Evolutionary conservation across 2,329 filamentous ascomycete genomes (phyloP), one percentile per base, ranked within the genome.

Genomic region (Neofusicoccum umdonicola): DNA sequence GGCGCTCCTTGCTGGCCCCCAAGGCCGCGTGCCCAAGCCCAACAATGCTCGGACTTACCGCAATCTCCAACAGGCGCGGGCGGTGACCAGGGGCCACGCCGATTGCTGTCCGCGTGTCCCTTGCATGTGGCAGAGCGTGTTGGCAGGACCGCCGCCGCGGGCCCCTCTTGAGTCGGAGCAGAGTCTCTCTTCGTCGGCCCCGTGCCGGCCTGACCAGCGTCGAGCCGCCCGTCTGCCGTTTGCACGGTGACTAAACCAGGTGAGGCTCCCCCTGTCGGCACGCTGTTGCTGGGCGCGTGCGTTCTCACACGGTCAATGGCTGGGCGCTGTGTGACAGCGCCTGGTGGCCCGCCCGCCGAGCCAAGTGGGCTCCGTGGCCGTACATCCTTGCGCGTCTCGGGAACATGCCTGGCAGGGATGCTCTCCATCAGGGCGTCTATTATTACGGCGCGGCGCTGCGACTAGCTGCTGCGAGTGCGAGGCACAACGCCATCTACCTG

Each of bases 401-500:
- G 50, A 17, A 34, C 48, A 51, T 52, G 50, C 34, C 50, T 37
- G 50, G 50, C 50, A 52, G 50, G 50, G 50, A 52, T 52, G 31
- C 31, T 31, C 50, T 34, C 50, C 56, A 60, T 60, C 56, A 47
- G 41, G 56, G 56, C 56, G 56, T 60, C 56, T 60, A 60, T 54
- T 54, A 60, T 47, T 60, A 60, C 56, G 42, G 56, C 41, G 56
- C 56, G 42, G 56, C 56, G 56, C 56, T 60, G 56, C 54, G 39
- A 58, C 37, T 58, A 45, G 54, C 39, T 44, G 39, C 39, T 44
- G 39, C 41, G 42, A 47, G 31, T 60, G 56, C 42, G 56, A 60
- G 41, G 56, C 56, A 60, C 56, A 60, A 60, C 56, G 56, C 56
- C 42, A 60, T 60, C 41, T 45, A 47, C 56, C 56, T 60, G 56